phyloP scores from a whole-genome alignment of 225 moss, liverwort and hornwort genomes.

The Physcomitrium patens region DNA sequence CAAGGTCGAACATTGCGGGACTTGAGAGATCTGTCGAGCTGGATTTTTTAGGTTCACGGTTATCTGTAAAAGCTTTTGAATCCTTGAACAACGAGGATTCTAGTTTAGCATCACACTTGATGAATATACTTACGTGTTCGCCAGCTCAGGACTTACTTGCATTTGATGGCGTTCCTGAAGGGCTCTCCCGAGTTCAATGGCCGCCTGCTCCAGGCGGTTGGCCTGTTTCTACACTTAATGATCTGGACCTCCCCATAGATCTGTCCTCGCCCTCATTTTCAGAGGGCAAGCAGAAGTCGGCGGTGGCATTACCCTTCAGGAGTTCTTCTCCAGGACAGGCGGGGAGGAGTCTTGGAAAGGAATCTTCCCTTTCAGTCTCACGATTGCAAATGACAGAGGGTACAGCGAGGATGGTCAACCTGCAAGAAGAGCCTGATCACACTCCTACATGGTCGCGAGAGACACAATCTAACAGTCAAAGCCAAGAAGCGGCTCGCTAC shows the following conservation, averaged over 20 bases:
- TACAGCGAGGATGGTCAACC: conserved; percentile 6
- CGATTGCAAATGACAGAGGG: conserved; percentile 27
- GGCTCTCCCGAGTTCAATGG: conserved; percentile 34
- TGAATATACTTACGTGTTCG: conserved; percentile 28
- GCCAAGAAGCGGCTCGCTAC: conserved; percentile 13
- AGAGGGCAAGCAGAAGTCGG: conserved; percentile 28
- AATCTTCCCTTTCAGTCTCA: background rate
- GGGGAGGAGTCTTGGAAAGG: conserved; percentile 25
- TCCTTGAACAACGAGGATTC: conserved; percentile 28
- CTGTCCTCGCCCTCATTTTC: conserved; percentile 24
- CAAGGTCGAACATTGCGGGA: background rate
- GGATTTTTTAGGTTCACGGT: conserved; percentile 18
- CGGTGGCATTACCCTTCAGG: conserved; percentile 20
- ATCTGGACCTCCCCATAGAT: conserved; percentile 25
- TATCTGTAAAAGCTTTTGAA: conserved; percentile 21
- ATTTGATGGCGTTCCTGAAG: conserved; percentile 15
- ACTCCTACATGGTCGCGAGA: conserved; percentile 35
- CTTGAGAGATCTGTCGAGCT: conserved; percentile 20
- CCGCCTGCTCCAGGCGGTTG: conserved; percentile 30
- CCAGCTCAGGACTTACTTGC: conserved; percentile 27
- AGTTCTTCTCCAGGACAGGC: conserved; percentile 31
- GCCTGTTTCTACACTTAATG: conserved; percentile 29
- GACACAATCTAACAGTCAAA: background rate
- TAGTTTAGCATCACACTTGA: conserved; percentile 27
- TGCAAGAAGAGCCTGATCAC: conserved; percentile 18